Conservation (phyloP, 805 yeast species). For the Candida hungchunana region DNA sequence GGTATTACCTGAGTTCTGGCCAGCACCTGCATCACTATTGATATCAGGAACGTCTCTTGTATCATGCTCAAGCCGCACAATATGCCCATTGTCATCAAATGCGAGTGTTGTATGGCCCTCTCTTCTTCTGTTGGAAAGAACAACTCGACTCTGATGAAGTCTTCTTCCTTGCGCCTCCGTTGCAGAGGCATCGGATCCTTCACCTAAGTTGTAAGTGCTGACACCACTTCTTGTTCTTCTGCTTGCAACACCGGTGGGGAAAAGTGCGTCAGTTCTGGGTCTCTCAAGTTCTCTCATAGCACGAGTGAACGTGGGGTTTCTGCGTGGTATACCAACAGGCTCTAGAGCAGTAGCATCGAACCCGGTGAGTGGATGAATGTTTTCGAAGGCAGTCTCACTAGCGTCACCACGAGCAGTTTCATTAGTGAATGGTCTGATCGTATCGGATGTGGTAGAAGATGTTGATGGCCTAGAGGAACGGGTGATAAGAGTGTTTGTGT, state of each 20-base stretch:
- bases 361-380: constrained; percentile 6
- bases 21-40: neutral
- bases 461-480: neutral
- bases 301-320: constrained; percentile 11
- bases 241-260: constrained; percentile 22
- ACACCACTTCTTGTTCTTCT: constrained; percentile 24
- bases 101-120: constrained; percentile 1
- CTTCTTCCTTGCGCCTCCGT: constrained; percentile 5
- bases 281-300: constrained; percentile 10
- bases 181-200: constrained; percentile 5
- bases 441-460: neutral
- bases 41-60: neutral
- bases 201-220: constrained; percentile 17
- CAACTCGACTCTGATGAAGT: constrained; percentile 7
- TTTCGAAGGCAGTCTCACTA: constrained; percentile 2
- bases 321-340: constrained; percentile 1
- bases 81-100: constrained; percentile 7
- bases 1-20: neutral
- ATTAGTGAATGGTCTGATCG: neutral
- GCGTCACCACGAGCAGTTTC: neutral
- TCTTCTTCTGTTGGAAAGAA: neutral
- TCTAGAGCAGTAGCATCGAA: neutral
- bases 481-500: constrained; percentile 16
- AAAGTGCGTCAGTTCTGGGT: constrained; percentile 9
- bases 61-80: too few species aligned